phyloP scores from a whole-genome alignment of 352 stramenopile genomes.

The Peronospora farinosa region DNA sequence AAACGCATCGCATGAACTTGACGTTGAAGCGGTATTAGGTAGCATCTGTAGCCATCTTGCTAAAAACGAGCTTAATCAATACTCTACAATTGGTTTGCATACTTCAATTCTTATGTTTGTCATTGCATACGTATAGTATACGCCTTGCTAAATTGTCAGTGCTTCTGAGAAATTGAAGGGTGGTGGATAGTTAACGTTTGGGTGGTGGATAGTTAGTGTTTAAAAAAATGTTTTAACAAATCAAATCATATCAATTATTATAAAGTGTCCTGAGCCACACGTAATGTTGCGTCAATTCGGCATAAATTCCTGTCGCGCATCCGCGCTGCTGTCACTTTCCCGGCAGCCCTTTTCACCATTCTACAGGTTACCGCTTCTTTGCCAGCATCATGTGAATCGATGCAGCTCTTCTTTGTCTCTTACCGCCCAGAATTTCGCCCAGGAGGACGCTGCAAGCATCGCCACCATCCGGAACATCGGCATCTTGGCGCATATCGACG shows the following conservation, averaged over 20 bases:
- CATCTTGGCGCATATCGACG: slow-evolving; percentile 99
- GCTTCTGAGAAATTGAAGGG: too few relatives aligned
- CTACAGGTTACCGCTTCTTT: background rate
- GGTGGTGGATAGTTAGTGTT: too few relatives aligned
- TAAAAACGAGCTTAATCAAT: background rate
- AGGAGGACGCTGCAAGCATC: slow-evolving; percentile 18
- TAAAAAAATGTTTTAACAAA: too few relatives aligned
- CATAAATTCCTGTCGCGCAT: slow-evolving; percentile 2
- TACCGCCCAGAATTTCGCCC: slow-evolving; percentile 8
- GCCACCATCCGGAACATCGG: slow-evolving; percentile 92
- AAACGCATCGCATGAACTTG: slow-evolving; percentile 1
- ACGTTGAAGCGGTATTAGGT: background rate
- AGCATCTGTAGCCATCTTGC: background rate
- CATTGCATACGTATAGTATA: too few relatives aligned
- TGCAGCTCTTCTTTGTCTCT: slow-evolving; percentile 16
- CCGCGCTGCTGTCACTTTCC: slow-evolving; percentile 8
- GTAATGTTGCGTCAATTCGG: slow-evolving; percentile 19
- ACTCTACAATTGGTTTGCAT: slow-evolving; percentile 11
- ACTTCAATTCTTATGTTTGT: too few relatives aligned
- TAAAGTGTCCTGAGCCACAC: background rate
- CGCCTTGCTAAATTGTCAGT: too few relatives aligned
- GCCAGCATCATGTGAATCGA: slow-evolving; percentile 7
- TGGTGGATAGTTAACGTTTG: too few relatives aligned
- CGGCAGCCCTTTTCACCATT: background rate
- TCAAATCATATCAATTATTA: slow-evolving; percentile 9